These are phyloP conservation scores for Entonaema liquescens DNA, from an alignment of 495 filamentous ascomycete genomes.

Conservation along the genomic window DNA sequence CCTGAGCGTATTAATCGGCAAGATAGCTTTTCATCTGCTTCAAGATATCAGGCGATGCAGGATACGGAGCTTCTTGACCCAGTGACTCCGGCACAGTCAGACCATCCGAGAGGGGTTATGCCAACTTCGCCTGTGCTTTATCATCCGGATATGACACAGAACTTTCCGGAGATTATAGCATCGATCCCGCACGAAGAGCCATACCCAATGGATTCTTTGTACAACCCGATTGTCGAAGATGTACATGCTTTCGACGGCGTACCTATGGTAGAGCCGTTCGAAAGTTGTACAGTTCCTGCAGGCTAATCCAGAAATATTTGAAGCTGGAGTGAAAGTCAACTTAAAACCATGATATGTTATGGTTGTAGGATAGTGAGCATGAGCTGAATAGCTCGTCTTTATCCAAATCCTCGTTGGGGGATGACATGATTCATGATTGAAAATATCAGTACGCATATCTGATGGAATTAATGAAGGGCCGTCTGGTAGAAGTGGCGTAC, in stretches of 20 bases:
- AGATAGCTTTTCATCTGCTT: conserved; percentile 23
- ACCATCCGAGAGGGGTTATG: conserved; percentile 15
- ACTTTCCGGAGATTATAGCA: conserved; percentile 7
- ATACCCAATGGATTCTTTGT: conserved; percentile 14
- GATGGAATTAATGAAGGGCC: neutral
- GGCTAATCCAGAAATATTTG: neutral
- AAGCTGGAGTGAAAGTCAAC: neutral
- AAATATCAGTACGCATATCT: neutral
- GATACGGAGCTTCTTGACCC: conserved; percentile 24
- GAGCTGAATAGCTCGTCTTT: neutral
- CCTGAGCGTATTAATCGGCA: conserved; percentile 23
- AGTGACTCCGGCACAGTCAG: conserved; percentile 19
- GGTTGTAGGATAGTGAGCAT: neutral
- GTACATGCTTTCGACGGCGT: conserved; percentile 5
- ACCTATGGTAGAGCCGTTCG: conserved; percentile 11
- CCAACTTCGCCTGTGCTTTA: conserved; percentile 25
- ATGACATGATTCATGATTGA: neutral
- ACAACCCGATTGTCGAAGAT: neutral
- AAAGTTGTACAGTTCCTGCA: conserved; percentile 1
- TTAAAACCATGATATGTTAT: neutral
- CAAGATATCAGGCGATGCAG: conserved; percentile 9
- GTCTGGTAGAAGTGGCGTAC: neutral
- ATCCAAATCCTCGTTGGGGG: neutral
- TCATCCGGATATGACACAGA: conserved; percentile 13
- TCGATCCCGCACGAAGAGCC: conserved; percentile 1